These are phyloP conservation scores for Aspergillus sclerotiicarbonarius DNA, from an alignment of 495 filamentous ascomycete species.

Conservation along the genomic window DNA sequence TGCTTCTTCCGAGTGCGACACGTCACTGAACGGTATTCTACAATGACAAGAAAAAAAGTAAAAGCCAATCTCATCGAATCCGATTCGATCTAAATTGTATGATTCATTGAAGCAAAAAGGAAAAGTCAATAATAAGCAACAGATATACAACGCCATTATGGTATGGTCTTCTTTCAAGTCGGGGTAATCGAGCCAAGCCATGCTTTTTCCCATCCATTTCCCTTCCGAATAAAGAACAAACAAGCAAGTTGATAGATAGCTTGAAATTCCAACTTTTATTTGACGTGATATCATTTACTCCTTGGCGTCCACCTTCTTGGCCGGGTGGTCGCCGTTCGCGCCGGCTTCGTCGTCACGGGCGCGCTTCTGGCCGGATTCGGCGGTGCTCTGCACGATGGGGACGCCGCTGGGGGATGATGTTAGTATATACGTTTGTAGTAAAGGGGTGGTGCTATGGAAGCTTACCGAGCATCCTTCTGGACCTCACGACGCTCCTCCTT, in stretches of 20 bases:
- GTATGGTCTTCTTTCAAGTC: conserved; percentile 7
- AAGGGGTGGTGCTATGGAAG: neutral
- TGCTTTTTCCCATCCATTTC: conserved; percentile 6
- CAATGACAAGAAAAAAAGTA: neutral
- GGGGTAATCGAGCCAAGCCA: conserved; percentile 3
- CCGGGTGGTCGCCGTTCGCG: conserved; percentile 36
- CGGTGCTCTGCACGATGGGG: conserved; percentile 47
- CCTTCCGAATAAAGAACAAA: neutral
- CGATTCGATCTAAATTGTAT: neutral
- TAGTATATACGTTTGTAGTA: neutral
- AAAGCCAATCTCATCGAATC: conserved; percentile 3
- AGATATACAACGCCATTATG: conserved; percentile 9
- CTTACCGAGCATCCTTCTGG: conserved; percentile 49
- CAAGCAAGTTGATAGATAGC: neutral
- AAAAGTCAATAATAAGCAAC: conserved; percentile 1
- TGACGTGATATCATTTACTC: conserved; percentile 30
- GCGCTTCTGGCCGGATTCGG: conserved; percentile 47
- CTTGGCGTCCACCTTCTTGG: conserved; percentile 52
- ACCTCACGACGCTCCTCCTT: conserved; percentile 25
- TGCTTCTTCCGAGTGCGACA: too few relatives aligned
- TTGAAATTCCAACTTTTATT: neutral
- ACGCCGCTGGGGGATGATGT: conserved; percentile 37
- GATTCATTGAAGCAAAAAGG: conserved; percentile 5
- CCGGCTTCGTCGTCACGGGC: conserved; percentile 42
- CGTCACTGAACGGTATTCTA: too few relatives aligned